Evolutionary conservation across 495 filamentous ascomycete species (phyloP), one percentile per base, ranked within the genome.

Genomic region (Sordaria brevicollis): DNA sequence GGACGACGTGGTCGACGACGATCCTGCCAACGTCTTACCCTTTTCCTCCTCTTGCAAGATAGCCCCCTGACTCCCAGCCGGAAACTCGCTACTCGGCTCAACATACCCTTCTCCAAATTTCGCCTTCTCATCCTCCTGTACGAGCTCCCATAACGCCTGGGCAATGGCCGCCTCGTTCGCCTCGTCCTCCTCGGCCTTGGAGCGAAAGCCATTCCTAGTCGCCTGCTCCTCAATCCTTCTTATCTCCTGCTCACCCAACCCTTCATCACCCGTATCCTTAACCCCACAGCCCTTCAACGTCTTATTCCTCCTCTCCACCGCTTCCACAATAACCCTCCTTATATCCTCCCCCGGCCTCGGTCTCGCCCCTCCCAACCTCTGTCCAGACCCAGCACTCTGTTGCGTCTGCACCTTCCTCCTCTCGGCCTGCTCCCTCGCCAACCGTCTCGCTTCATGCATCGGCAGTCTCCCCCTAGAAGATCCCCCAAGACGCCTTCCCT

Each of bases 111-210:
- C 79, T 4, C 90, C 90, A 70, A 91, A 87, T 75, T 88, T 90
- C 2, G 67, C 71, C 76, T 86, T 87, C 68, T 90, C 86, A 73
- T 97, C 94, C 72, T 93, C 86, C 74, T 94, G 90, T 35, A 96
- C 90, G 10, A 98, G 80, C 68, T 98, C 94, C 80, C 91, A 93
- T 33, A 94, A 86, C 0, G 93, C 94, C 72, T 93, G 87, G 69
- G 92, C 85, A 72, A 97, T 97, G n/a, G 94, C 94, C 21, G 86
- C 85, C 62, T 97, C 92, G 71, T 97, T 94, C 1, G 92, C 94
- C 73, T 93, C 90, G 67, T 97, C 93, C 74, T 95, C 92, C 74
- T 96, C 92, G 0, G 92, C 92, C 76, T 93, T 85, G 0, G 94
- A 97, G 41, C 86, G 82, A 82, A 95, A 93, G 0, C 93, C 92